Conservation (phyloP, 1,284 basidiomycete genomes). For the Cutaneotrichosporon arboriforme region DNA sequence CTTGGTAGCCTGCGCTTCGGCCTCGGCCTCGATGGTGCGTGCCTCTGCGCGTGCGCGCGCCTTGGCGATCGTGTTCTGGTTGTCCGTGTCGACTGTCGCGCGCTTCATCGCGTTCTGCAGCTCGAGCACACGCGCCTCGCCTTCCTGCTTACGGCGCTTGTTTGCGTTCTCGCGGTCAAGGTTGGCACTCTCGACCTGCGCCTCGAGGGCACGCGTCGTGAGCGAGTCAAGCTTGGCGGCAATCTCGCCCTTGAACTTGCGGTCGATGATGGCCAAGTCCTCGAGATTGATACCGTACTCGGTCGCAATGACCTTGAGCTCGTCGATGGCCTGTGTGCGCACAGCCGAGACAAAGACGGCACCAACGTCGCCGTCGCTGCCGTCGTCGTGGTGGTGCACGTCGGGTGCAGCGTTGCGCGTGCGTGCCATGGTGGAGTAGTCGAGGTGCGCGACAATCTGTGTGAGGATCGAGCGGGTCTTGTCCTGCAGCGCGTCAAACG, state of each 20-base stretch:
- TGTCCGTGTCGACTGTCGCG: conserved; percentile 12
- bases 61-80: conserved; percentile 2
- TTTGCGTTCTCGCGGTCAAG: conserved; percentile 17
- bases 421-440: conserved; percentile 13
- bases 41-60: conserved; percentile 9
- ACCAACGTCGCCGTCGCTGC: conserved; percentile 1
- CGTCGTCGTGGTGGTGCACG: conserved; percentile 3
- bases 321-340: conserved; percentile 16
- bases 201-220: conserved; percentile 15
- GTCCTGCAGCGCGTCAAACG: conserved; percentile 20
- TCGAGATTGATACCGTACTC: conserved; percentile 19
- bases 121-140: conserved; percentile 15
- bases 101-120: conserved; percentile 15
- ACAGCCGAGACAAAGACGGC: conserved; percentile 15
- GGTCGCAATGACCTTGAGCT: conserved; percentile 13
- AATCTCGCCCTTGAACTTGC: conserved; percentile 15
- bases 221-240: conserved; percentile 15
- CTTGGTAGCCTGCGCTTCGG: conserved; percentile 11
- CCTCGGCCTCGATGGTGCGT: conserved; percentile 12
- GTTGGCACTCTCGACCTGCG: conserved; percentile 17
- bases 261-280: conserved; percentile 17
- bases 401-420: conserved; percentile 14
- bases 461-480: conserved; percentile 18
- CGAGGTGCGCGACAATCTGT: conserved; percentile 15
- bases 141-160: conserved; percentile 13